Percentiles rank a stretch among this genome's conserved stretches.
phyloP scores from a whole-genome alignment of 805 yeast genomes.

The Monosporozyma unispora region DNA sequence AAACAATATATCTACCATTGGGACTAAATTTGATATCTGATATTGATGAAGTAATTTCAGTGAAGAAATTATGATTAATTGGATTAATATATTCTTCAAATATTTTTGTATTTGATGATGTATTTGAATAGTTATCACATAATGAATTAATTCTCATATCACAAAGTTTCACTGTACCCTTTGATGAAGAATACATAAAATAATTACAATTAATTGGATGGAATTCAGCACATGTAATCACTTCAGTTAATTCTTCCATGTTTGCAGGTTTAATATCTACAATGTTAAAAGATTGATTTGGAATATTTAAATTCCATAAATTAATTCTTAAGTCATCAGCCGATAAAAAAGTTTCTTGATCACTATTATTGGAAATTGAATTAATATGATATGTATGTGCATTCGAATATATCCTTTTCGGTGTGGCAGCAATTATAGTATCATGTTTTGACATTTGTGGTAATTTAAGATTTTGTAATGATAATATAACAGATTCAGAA shows the following conservation, averaged over 20 bases:
- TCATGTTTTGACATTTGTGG: slow-evolving; percentile 93
- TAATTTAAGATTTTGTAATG: slow-evolving; percentile 47
- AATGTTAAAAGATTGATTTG: slow-evolving; percentile 92
- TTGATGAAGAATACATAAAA: slow-evolving; percentile 90
- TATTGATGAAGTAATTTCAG: slow-evolving; percentile 91
- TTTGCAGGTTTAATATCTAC: slow-evolving; percentile 96
- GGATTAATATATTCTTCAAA: slow-evolving; percentile 94
- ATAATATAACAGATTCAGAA: slow-evolving; percentile 26
- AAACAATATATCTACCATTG: slow-evolving; percentile 91
- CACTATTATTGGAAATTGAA: slow-evolving; percentile 88
- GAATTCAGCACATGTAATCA: slow-evolving; percentile 91
- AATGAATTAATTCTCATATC: slow-evolving; percentile 95
- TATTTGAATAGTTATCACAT: slow-evolving; percentile 50
- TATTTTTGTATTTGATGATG: slow-evolving; percentile 53
- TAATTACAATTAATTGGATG: slow-evolving; percentile 88
- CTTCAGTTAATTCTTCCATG: slow-evolving; percentile 98
- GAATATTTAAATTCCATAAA: slow-evolving; percentile 88
- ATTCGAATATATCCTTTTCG: slow-evolving; percentile 82
- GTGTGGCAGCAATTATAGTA: slow-evolving; percentile 89
- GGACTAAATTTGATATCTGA: slow-evolving; percentile 87
- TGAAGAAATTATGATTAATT: slow-evolving; percentile 85
- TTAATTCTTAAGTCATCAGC: slow-evolving; percentile 93
- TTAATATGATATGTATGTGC: slow-evolving; percentile 98
- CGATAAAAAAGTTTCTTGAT: slow-evolving; percentile 88
- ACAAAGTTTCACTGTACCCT: slow-evolving; percentile 89